Conservation (phyloP, 805 yeast genomes). For the Wickerhamiella vanderwaltii region DNA sequence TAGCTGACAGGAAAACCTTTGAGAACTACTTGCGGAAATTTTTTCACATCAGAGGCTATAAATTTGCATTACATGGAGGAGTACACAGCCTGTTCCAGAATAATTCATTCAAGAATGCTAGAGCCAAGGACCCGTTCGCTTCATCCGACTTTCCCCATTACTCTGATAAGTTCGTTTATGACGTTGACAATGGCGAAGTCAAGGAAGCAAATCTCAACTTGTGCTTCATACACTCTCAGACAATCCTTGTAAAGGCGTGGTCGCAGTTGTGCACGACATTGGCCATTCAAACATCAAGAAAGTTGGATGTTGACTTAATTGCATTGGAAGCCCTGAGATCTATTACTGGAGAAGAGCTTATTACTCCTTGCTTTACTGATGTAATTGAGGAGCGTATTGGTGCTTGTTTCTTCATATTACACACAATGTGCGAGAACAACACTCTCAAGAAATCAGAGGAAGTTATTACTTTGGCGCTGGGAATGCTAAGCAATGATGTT, state of each 20-base stretch:
- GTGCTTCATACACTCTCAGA: conserved; percentile 54
- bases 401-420: conserved; percentile 41
- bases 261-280: conserved; percentile 64
- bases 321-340: conserved; percentile 41
- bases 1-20: neutral
- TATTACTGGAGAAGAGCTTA: conserved; percentile 38
- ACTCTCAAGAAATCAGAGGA: neutral
- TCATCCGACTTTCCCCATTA: conserved; percentile 25
- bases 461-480: neutral
- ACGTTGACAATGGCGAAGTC: conserved; percentile 33
- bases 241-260: conserved; percentile 58
- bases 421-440: conserved; percentile 11
- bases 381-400: conserved; percentile 55
- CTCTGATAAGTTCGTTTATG: conserved; percentile 45
- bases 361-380: conserved; percentile 36
- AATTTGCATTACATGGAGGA: conserved; percentile 5
- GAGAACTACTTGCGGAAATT: conserved; percentile 1
- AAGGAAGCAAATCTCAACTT: conserved; percentile 44
- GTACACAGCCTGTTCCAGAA: conserved; percentile 1
- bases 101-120: neutral
- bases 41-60: conserved; percentile 6
- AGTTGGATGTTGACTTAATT: conserved; percentile 19
- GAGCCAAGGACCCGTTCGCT: neutral
- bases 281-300: conserved; percentile 30
- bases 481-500: neutral